phyloP scores from a whole-genome alignment of 768 basidiomycete species.

The Tricholoma hemisulphureum region DNA sequence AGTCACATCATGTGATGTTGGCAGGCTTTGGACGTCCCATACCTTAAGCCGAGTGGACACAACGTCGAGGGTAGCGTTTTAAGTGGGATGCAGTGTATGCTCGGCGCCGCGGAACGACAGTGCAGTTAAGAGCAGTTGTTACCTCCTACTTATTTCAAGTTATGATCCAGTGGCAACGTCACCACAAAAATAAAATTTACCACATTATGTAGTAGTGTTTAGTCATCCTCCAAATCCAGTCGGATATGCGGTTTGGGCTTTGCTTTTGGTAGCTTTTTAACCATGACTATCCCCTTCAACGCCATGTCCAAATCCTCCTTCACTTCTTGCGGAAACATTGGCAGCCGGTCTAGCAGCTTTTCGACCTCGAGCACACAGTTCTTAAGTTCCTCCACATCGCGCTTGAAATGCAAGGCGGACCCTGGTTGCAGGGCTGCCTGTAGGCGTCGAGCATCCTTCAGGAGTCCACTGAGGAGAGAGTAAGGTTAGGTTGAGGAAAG shows the following conservation, averaged over 20 bases:
- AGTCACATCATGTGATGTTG: no score
- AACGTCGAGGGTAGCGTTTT: no score
- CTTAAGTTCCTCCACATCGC: background rate
- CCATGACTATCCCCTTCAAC: conserved; percentile 32
- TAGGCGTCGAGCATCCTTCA: conserved; percentile 16
- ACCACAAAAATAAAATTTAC: no score
- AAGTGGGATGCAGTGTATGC: no score
- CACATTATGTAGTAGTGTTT: background rate
- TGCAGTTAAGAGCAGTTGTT: no score
- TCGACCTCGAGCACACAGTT: conserved; percentile 24
- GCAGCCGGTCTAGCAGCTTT: conserved; percentile 26
- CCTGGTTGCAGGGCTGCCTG: conserved; percentile 11
- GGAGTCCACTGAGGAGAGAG: background rate
- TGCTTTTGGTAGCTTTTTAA: conserved; percentile 9
- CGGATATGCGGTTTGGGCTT: conserved; percentile 18
- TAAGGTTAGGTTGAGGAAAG: background rate
- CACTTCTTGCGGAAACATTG: conserved; percentile 17
- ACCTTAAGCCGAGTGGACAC: no score
- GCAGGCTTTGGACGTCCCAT: no score
- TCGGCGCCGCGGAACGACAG: no score
- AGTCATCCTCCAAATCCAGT: conserved; percentile 15
- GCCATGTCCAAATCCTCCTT: conserved; percentile 27
- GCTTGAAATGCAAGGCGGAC: background rate
- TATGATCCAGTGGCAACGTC: no score
- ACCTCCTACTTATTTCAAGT: no score